Evolutionary conservation across 306 rosid species (phyloP).

Genomic region (Sindora glabra): DNA sequence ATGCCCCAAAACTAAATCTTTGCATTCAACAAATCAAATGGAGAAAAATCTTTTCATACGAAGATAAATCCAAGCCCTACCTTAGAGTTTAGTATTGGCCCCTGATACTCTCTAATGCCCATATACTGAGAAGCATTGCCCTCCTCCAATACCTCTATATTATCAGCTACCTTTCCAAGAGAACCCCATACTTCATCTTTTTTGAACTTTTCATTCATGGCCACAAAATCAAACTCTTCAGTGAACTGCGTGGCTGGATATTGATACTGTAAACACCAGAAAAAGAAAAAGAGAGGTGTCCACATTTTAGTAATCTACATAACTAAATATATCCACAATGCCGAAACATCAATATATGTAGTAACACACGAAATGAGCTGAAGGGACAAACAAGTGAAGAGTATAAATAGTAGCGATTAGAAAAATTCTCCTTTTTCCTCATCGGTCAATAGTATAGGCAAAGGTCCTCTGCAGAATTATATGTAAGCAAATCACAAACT

Average conservation of each 20-base stretch:
- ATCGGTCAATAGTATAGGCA: background rate
- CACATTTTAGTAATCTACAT: background rate
- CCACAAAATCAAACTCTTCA: slow-evolving; percentile 75
- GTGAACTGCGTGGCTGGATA: slow-evolving; percentile 34
- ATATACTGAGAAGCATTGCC: slow-evolving; percentile 19
- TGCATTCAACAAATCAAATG: background rate
- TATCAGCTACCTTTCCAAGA: slow-evolving; percentile 44
- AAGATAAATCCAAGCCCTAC: slow-evolving; percentile 22
- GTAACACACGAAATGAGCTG: background rate
- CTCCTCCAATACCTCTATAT: slow-evolving; percentile 21
- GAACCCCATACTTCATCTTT: slow-evolving; percentile 77
- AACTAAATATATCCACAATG: slow-evolving; percentile 4
- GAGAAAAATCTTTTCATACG: slow-evolving; percentile 1
- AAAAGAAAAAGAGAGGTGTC: too few species aligned
- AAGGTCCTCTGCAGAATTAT: background rate
- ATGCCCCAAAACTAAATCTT: background rate
- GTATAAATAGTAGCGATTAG: background rate
- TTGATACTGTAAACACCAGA: slow-evolving; percentile 16
- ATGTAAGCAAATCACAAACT: background rate
- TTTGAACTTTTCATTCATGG: slow-evolving; percentile 80
- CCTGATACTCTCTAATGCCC: slow-evolving; percentile 26
- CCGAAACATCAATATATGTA: background rate
- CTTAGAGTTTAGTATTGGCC: slow-evolving; percentile 21
- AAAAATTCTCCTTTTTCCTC: background rate
- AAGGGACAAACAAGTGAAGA: too few species aligned